phyloP scores from a whole-genome alignment of 2,329 filamentous ascomycete species.

The Apiospora hydei region DNA sequence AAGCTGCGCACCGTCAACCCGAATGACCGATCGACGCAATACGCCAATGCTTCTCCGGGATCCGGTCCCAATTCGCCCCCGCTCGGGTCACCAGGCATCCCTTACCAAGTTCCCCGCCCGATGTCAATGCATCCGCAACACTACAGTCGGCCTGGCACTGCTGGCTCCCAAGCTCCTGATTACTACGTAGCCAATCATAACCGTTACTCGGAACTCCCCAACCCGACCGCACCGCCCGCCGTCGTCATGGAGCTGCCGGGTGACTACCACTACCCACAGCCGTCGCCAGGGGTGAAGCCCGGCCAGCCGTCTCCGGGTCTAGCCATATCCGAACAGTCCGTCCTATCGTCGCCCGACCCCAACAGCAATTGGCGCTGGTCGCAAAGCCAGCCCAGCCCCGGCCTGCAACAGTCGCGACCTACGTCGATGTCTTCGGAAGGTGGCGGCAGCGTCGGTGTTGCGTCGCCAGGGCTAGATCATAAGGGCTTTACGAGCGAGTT shows the following conservation, averaged over 20 bases:
- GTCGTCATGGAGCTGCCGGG: slow-evolving; percentile 52
- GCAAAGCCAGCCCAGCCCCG: slow-evolving; percentile 42
- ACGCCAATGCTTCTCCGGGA: slow-evolving; percentile 32
- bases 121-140: slow-evolving; percentile 35
- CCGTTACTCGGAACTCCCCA: slow-evolving; percentile 33
- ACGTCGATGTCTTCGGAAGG: slow-evolving; percentile 45
- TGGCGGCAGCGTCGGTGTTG: slow-evolving; percentile 40
- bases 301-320: slow-evolving; percentile 42
- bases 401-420: slow-evolving; percentile 43
- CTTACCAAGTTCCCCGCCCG: slow-evolving; percentile 50
- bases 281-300: slow-evolving; percentile 38
- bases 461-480: slow-evolving; percentile 50
- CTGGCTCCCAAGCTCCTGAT: slow-evolving; percentile 39
- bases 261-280: slow-evolving; percentile 55
- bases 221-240: slow-evolving; percentile 51
- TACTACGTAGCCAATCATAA: slow-evolving; percentile 33
- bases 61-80: slow-evolving; percentile 36
- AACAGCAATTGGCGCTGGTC: slow-evolving; percentile 51
- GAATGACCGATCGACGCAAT: slow-evolving; percentile 40
- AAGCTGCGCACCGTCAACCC: slow-evolving; percentile 66
- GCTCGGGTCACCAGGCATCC: slow-evolving; percentile 40
- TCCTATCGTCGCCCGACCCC: slow-evolving; percentile 39
- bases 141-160: slow-evolving; percentile 42
- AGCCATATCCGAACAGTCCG: slow-evolving; percentile 36
- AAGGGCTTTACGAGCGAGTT: slow-evolving; percentile 53